These are phyloP conservation scores for Crithidia brevicula DNA, from an alignment of 208 protist genomes.

Conservation along the genomic window DNA sequence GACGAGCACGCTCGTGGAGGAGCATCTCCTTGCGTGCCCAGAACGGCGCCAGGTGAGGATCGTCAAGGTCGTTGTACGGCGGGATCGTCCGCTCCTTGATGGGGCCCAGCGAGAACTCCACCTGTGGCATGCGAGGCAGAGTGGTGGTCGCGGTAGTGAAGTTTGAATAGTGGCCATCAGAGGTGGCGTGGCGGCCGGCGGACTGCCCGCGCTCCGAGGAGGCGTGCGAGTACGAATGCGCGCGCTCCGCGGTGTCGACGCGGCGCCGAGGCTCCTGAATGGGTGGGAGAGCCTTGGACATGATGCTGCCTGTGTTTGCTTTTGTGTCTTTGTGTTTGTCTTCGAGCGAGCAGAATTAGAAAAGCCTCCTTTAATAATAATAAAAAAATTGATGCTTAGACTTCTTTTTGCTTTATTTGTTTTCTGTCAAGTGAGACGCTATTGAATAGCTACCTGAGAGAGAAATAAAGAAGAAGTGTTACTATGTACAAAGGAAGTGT, in stretches of 20 bases:
- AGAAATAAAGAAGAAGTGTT: no score
- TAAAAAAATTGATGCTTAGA: no score
- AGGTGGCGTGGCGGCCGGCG: constrained; percentile 1
- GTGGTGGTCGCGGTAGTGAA: constrained; percentile 26
- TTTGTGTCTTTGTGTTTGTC: not conserved
- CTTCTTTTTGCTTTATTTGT: no score
- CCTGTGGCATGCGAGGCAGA: constrained; percentile 43
- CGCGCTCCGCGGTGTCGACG: constrained; percentile 5
- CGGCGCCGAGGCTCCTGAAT: constrained; percentile 22
- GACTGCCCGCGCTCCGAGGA: constrained; percentile 17
- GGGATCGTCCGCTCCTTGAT: constrained; percentile 69
- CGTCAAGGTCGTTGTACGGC: constrained; percentile 85
- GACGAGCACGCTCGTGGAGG: constrained; percentile 46
- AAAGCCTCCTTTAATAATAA: no score
- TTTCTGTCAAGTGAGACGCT: no score
- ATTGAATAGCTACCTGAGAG: no score
- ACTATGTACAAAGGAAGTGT: no score
- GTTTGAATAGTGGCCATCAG: constrained; percentile 4
- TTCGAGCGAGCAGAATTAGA: no score
- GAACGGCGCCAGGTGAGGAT: constrained; percentile 77
- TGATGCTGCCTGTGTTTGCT: not conserved
- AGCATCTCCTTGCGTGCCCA: constrained; percentile 76
- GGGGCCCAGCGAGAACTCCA: constrained; percentile 79
- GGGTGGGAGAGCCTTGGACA: constrained; percentile 56
- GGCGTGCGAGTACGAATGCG: constrained; percentile 28